Evolutionary conservation across 2,329 filamentous ascomycete species (phyloP).

Genomic region (Aspergillus quadrilineatus): DNA sequence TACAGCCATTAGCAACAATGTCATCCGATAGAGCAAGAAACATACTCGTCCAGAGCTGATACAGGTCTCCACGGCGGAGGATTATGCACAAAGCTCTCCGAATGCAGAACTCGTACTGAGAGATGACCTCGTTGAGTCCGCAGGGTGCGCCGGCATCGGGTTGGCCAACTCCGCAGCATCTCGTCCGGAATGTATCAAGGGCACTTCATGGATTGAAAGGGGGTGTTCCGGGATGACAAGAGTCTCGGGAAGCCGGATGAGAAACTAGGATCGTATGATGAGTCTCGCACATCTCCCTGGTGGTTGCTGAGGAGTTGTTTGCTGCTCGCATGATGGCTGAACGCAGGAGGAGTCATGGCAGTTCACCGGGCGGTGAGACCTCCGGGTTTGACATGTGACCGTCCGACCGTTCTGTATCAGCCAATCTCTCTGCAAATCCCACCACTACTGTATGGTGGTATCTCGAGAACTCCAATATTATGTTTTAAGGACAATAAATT

Average conservation of each 20-base stretch:
- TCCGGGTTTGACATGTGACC: slow-evolving; percentile 18
- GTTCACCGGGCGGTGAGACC: slow-evolving; percentile 20
- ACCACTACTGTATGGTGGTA: no score
- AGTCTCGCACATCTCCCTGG: slow-evolving; percentile 20
- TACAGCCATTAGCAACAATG: slow-evolving; percentile 39
- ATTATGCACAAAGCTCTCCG: slow-evolving; percentile 25
- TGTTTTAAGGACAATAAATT: no score
- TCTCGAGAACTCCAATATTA: no score
- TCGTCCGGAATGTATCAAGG: slow-evolving; percentile 28
- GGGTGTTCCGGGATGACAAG: neutral
- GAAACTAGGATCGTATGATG: slow-evolving; percentile 12
- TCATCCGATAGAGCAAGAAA: neutral
- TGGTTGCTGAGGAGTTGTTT: neutral
- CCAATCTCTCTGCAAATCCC: no score
- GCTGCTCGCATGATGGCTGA: slow-evolving; percentile 7
- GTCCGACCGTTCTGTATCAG: neutral
- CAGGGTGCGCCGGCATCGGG: slow-evolving; percentile 33
- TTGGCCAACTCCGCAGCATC: slow-evolving; percentile 38
- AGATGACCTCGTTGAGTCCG: slow-evolving; percentile 25
- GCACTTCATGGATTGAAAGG: slow-evolving; percentile 15
- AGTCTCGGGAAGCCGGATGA: slow-evolving; percentile 14
- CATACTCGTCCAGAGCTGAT: slow-evolving; percentile 50
- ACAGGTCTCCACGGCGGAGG: slow-evolving; percentile 60
- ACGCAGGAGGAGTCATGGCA: slow-evolving; percentile 7
- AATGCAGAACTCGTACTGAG: slow-evolving; percentile 27